Evolutionary conservation across 1,284 basidiomycete species (phyloP), one percentile per base, ranked within the genome.

Genomic region (Pseudozyma tsukubaensis): DNA sequence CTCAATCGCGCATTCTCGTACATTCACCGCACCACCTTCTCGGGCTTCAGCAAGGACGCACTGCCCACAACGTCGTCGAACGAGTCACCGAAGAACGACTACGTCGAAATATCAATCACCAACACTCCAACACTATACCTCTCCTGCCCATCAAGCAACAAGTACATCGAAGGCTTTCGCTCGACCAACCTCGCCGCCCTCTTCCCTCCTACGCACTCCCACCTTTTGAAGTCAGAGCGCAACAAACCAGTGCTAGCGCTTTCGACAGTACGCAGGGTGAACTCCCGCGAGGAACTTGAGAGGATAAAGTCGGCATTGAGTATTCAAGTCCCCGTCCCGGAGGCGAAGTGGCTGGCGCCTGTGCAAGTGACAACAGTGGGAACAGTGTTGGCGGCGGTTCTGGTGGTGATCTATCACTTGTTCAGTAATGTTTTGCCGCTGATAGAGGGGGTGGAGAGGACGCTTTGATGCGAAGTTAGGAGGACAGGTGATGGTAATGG

Each of bases 151-250:
- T 34, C 40, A 4, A 18, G 29, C n/a, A 14, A 42, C 5, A 50
- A 37, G 11, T 60, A 53, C 39, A 24, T 60, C 3, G 19, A 53
- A 39, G 59, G 59, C 19, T 60, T 60, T 34, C 19, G 45, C 36
- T 44, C 64, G 1, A 39, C 50, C 9, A 32, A 53, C 19, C 3
- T 42, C 36, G 11, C 37, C 39, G 8, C 55, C 32, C 35, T 62
- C 50, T 62, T 66, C 40, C 69, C 69, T 2, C 19, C 48, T 0
- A 49, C 63, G 0, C 69, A 72, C 32, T 35, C 52, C 1, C 69
- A 72, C 18, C 52, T 64, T 3, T 34, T 40, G 42, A 16, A 11
- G 13, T 11, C n/a, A 32, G 21, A 36, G 44, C 19, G 19, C 44
- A 24, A 19, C 10, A 21, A 16, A 45, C 7, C 14, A 5, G 18